Percentiles rank a stretch among this genome's conserved stretches.
phyloP scores from a whole-genome alignment of 345 rosid species.

The Hibiscus syriacus region DNA sequence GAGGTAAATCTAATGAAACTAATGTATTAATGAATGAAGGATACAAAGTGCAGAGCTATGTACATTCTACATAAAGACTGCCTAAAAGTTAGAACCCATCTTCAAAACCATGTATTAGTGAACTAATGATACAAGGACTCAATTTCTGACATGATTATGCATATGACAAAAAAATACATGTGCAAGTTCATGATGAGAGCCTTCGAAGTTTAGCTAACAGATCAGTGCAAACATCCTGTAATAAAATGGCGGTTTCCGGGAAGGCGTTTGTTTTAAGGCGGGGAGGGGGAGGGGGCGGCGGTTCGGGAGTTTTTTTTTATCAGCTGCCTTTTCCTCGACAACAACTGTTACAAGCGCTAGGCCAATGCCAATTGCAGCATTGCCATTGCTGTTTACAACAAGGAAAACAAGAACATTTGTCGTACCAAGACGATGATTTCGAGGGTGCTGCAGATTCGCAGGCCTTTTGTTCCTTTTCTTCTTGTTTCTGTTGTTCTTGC shows the following conservation, averaged over 20 bases:
- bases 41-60: not conserved
- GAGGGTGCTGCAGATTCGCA: not conserved
- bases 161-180: not conserved
- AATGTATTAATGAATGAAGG: not conserved
- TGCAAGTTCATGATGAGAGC: not conserved
- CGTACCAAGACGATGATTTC: slow-evolving; percentile 17
- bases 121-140: not conserved
- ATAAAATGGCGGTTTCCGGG: not conserved
- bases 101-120: not conserved
- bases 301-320: not conserved
- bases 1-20: not conserved
- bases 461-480: slow-evolving; percentile 9
- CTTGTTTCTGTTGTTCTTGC: not conserved
- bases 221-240: slow-evolving; percentile 1
- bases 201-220: not conserved
- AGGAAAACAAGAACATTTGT: slow-evolving; percentile 29
- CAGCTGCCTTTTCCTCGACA: not conserved
- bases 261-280: not conserved
- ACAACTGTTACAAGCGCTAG: not conserved
- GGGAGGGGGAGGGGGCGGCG: not conserved
- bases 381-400: slow-evolving; percentile 21
- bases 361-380: slow-evolving; percentile 13
- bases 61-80: not conserved
- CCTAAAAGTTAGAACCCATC: not conserved
- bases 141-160: not conserved